Evolutionary conservation across 1,284 basidiomycete genomes (phyloP).

Genomic region (Cystobasidium sp.): DNA sequence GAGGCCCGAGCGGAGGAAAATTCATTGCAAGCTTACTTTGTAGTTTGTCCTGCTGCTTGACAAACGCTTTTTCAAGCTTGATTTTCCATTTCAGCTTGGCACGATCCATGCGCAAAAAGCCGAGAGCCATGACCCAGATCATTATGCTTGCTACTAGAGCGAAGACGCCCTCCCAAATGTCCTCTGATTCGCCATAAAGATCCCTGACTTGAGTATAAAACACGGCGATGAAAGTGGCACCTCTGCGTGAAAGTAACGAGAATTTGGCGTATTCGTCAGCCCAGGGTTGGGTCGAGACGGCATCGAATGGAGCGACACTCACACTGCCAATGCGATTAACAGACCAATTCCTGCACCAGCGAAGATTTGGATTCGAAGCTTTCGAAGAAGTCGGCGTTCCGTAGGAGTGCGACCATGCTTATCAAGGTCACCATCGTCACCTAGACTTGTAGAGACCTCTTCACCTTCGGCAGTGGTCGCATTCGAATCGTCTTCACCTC

Average conservation of each 20-base stretch:
- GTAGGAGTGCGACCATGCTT: slow-evolving; percentile 11
- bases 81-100: slow-evolving; percentile 87
- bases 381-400: slow-evolving; percentile 44
- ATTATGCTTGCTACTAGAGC: slow-evolving; percentile 67
- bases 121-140: slow-evolving; percentile 52
- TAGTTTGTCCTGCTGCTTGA: slow-evolving; percentile 58
- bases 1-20: background rate
- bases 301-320: slow-evolving; percentile 57
- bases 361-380: slow-evolving; percentile 67
- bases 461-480: background rate
- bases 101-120: slow-evolving; percentile 63
- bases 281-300: too few relatives aligned
- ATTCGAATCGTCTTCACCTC: background rate
- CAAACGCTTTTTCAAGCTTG: slow-evolving; percentile 80
- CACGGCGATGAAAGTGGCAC: slow-evolving; percentile 61
- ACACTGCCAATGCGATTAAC: slow-evolving; percentile 72
- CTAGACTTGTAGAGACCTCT: slow-evolving; percentile 1
- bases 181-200: slow-evolving; percentile 65
- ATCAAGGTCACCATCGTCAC: slow-evolving; percentile 25
- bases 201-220: slow-evolving; percentile 63
- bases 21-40: background rate
- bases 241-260: slow-evolving; percentile 42
- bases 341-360: slow-evolving; percentile 76
- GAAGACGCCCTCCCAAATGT: slow-evolving; percentile 67
- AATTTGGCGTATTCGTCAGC: background rate